phyloP scores from a whole-genome alignment of 257 asterid genomes.

The Jasminum sambac region DNA sequence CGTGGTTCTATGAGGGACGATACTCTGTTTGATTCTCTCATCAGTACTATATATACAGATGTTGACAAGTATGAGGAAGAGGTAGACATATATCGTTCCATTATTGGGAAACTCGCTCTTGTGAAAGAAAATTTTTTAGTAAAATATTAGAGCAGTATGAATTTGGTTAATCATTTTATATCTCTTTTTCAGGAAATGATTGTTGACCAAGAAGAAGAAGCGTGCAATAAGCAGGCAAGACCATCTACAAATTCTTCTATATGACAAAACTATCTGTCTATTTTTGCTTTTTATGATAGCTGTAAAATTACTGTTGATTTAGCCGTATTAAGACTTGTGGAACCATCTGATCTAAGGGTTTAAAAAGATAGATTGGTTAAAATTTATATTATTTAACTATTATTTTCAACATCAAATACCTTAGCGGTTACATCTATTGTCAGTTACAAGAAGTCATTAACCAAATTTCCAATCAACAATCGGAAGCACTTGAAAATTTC shows the following conservation, averaged over 20 bases:
- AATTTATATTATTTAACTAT: no score
- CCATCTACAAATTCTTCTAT: not conserved
- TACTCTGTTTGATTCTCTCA: constrained; percentile 40
- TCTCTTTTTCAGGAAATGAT: constrained; percentile 36
- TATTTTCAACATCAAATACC: no score
- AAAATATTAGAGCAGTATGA: not conserved
- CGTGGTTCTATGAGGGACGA: constrained; percentile 60
- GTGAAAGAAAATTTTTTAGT: not conserved
- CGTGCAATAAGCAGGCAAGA: constrained; percentile 40
- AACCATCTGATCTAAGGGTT: no score
- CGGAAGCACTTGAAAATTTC: constrained; percentile 41
- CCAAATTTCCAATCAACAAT: constrained; percentile 37
- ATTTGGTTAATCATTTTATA: constrained; percentile 5
- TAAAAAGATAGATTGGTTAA: no score
- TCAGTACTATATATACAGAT: constrained; percentile 42
- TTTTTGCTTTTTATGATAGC: no score
- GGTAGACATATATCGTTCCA: constrained; percentile 31
- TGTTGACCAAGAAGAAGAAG: constrained; percentile 38
- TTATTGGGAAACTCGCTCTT: not conserved
- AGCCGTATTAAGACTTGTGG: no score
- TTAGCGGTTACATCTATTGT: not conserved
- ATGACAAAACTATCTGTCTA: not conserved
- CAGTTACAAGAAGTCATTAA: constrained; percentile 49
- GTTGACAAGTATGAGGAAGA: constrained; percentile 44
- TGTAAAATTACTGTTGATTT: not conserved